Conservation (phyloP, 2,329 filamentous ascomycete genomes). For the Xylaria arbuscula region DNA sequence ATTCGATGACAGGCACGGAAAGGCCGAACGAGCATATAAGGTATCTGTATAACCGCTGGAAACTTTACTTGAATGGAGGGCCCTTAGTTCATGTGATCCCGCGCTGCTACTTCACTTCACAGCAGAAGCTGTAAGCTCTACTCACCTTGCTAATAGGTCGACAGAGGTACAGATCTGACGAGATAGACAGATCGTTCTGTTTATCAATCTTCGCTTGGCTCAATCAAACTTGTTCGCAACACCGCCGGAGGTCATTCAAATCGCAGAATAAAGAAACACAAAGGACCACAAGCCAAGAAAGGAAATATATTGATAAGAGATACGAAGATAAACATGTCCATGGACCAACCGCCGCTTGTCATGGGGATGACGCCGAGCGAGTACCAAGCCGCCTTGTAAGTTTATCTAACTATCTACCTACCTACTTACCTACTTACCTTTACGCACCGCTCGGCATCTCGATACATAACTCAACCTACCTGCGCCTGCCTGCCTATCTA, state of each 20-base stretch:
- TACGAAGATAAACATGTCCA: not conserved
- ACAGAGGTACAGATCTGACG: too few species aligned
- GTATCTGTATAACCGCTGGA: too few species aligned
- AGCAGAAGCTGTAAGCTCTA: not conserved
- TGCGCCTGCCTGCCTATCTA: not conserved
- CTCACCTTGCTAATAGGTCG: too few species aligned
- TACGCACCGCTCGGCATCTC: not conserved
- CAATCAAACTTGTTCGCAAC: too few species aligned
- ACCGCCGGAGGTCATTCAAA: not conserved
- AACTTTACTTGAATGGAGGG: not conserved
- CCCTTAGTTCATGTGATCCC: not conserved
- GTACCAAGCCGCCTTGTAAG: constrained; percentile 36
- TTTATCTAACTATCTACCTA: not conserved
- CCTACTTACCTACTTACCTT: not conserved
- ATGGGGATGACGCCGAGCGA: constrained; percentile 35
- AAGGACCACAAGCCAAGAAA: too few species aligned
- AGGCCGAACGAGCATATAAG: too few species aligned
- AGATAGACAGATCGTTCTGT: too few species aligned
- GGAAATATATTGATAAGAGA: constrained; percentile 1
- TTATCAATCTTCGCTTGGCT: too few species aligned
- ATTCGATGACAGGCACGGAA: not conserved
- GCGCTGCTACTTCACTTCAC: not conserved
- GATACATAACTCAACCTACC: too few species aligned
- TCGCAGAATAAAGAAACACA: too few species aligned
- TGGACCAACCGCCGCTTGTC: constrained; percentile 5